These are phyloP conservation scores for Yarrowia sp. DNA, from an alignment of 805 yeast genomes.

Conservation along the genomic window DNA sequence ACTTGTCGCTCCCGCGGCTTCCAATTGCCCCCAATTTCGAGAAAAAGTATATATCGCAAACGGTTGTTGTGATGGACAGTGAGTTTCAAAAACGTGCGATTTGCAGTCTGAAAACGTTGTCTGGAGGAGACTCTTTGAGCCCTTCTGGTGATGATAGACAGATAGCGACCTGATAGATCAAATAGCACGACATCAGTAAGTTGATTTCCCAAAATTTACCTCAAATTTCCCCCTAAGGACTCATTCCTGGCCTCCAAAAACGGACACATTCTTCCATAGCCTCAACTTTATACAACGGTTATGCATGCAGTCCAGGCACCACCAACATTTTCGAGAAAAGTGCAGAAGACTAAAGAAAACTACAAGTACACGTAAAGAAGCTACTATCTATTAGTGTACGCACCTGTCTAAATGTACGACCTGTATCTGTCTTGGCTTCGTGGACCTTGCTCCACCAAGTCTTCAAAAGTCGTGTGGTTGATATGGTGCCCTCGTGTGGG, in stretches of 20 bases:
- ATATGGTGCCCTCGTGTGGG: constrained; percentile 29
- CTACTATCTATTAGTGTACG: no score
- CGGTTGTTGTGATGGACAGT: neutral
- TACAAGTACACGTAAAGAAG: no score
- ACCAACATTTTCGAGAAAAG: no score
- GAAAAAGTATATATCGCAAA: constrained; percentile 1
- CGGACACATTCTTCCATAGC: constrained; percentile 10
- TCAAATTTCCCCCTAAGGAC: no score
- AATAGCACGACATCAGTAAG: no score
- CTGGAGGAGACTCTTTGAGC: no score
- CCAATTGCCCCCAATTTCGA: neutral
- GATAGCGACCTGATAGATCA: no score
- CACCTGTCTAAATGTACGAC: constrained; percentile 40
- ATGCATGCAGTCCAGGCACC: constrained; percentile 18
- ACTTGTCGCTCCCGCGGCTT: no score
- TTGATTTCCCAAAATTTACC: no score
- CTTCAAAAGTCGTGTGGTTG: constrained; percentile 41
- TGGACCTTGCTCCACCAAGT: constrained; percentile 42
- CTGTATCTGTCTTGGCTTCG: constrained; percentile 46
- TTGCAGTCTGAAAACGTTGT: neutral
- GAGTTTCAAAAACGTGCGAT: constrained; percentile 17
- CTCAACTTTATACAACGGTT: constrained; percentile 7
- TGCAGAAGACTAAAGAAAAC: no score
- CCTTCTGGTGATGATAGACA: no score
- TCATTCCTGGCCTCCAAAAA: neutral